These are phyloP conservation scores for Aquilaria agallochum DNA, from an alignment of 441 rosid genomes.

Conservation along the genomic window DNA sequence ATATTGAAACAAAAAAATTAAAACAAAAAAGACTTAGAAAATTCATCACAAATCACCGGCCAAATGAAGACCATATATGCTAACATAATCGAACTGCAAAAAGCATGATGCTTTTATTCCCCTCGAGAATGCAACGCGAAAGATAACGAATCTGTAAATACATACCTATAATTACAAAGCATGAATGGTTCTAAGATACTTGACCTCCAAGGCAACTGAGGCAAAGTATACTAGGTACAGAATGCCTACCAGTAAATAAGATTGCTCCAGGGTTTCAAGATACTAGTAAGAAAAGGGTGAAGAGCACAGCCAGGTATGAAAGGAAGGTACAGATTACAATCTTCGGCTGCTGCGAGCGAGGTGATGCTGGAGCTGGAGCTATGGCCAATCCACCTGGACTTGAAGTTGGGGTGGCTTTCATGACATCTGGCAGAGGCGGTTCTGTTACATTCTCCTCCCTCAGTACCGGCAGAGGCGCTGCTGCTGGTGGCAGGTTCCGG, in stretches of 20 bases:
- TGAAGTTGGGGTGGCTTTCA: slow-evolving; percentile 17
- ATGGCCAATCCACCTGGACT: slow-evolving; percentile 10
- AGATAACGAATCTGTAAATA: background rate
- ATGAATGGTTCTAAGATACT: slow-evolving; percentile 2
- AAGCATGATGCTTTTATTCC: background rate
- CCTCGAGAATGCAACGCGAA: background rate
- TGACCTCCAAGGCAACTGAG: slow-evolving; percentile 10
- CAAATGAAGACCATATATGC: slow-evolving; percentile 22
- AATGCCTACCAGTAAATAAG: slow-evolving; percentile 4
- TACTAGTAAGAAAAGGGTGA: slow-evolving; percentile 29
- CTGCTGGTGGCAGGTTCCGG: slow-evolving; percentile 18
- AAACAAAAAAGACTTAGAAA: no score
- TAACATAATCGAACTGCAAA: background rate
- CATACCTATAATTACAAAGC: background rate
- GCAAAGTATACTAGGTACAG: background rate
- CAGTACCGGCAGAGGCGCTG: slow-evolving; percentile 32
- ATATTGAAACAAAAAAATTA: no score
- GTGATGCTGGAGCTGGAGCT: slow-evolving; percentile 20
- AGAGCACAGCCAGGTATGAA: slow-evolving; percentile 25
- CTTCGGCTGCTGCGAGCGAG: slow-evolving; percentile 44
- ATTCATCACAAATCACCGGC: slow-evolving; percentile 1
- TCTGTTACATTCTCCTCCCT: slow-evolving; percentile 23
- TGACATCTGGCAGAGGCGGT: slow-evolving; percentile 31
- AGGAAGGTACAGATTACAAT: slow-evolving; percentile 28
- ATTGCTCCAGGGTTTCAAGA: slow-evolving; percentile 23